phyloP scores from a whole-genome alignment of 2,329 filamentous ascomycete genomes.

The Claviceps maximensis region DNA sequence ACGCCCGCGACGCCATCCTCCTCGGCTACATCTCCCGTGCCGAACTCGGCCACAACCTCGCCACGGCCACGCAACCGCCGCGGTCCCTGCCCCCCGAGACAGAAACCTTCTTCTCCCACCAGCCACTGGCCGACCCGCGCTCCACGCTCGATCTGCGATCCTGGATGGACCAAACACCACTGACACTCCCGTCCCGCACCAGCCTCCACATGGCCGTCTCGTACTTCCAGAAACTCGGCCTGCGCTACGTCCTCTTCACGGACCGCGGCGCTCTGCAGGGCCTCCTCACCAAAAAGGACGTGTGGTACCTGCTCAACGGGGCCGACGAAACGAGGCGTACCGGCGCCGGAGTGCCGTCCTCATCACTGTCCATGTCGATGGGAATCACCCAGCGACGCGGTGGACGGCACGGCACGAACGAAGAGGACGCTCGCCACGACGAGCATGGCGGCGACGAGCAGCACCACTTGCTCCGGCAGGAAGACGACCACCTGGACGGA shows the following conservation, averaged over 20 bases:
- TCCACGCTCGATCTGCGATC: slow-evolving; percentile 76
- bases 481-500: no score
- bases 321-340: slow-evolving; percentile 47
- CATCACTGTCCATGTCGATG: background rate
- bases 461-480: no score
- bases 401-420: background rate
- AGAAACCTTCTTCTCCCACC: slow-evolving; percentile 73
- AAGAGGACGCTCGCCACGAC: background rate
- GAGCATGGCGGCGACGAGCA: no score
- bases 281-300: slow-evolving; percentile 90
- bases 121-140: slow-evolving; percentile 64
- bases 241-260: slow-evolving; percentile 80
- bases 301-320: slow-evolving; percentile 84
- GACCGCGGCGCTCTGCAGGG: slow-evolving; percentile 74
- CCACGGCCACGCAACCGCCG: slow-evolving; percentile 37
- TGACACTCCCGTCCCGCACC: slow-evolving; percentile 68
- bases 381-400: background rate
- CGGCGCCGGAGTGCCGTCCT: slow-evolving; percentile 9
- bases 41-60: slow-evolving; percentile 71
- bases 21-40: slow-evolving; percentile 90
- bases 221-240: slow-evolving; percentile 89
- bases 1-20: slow-evolving; percentile 62
- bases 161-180: slow-evolving; percentile 98
- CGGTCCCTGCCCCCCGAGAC: slow-evolving; percentile 54
- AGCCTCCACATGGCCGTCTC: slow-evolving; percentile 73